These are phyloP conservation scores for Micractinium conductrix DNA, from an alignment of 139 green algal species.

Conservation along the genomic window DNA sequence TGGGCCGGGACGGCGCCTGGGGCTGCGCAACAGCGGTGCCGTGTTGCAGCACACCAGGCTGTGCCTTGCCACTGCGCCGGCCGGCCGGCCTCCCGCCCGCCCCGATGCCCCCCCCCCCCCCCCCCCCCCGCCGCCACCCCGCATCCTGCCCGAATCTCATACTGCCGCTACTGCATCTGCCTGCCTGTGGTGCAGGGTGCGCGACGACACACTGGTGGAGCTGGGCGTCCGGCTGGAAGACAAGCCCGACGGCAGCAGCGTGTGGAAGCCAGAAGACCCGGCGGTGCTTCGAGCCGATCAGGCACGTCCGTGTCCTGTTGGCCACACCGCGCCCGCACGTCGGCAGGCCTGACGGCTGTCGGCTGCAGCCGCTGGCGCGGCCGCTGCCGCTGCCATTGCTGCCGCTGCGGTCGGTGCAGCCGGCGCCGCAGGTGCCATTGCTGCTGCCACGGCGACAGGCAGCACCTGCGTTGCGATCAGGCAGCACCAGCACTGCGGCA, in stretches of 20 bases:
- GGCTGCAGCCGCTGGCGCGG: too few species aligned
- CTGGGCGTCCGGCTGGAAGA: slow-evolving; percentile 96
- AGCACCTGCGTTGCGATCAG: background rate
- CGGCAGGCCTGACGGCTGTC: too few species aligned
- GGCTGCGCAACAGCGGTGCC: background rate
- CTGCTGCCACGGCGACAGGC: background rate
- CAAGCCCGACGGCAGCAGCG: slow-evolving; percentile 70
- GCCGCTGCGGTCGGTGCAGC: background rate
- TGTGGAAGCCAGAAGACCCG: slow-evolving; percentile 96
- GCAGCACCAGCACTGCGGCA: too few species aligned
- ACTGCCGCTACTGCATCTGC: background rate
- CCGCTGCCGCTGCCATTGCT: too few species aligned
- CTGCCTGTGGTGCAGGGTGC: slow-evolving; percentile 62
- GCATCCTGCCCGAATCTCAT: too few species aligned
- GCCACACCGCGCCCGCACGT: too few species aligned
- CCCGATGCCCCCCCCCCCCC: too few species aligned
- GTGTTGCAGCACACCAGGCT: background rate
- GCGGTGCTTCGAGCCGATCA: slow-evolving; percentile 75
- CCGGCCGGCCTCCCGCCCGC: too few species aligned
- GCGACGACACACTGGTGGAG: slow-evolving; percentile 86
- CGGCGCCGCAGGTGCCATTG: background rate
- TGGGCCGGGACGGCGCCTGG: background rate
- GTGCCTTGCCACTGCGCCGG: too few species aligned
- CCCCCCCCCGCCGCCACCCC: too few species aligned
- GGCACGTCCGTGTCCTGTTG: background rate